A percentile compares a stretch with the other conserved stretches of the same genome.
Conservation (phyloP, 805 yeast species). For the Yarrowia sp. region DNA sequence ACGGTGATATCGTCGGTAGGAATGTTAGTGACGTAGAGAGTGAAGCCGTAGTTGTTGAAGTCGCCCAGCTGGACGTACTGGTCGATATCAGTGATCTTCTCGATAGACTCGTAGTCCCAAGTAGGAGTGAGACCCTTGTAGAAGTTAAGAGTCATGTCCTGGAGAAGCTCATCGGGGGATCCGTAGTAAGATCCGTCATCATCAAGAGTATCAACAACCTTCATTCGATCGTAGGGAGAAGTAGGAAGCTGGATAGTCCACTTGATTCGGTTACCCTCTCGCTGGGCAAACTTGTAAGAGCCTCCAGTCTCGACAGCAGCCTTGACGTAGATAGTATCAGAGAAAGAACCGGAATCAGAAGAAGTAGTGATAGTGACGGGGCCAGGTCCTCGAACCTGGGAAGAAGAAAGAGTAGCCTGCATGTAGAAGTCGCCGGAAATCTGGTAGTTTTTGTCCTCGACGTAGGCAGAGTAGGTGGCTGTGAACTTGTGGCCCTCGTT, state of each 20-base stretch:
- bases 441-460: background rate
- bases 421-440: background rate
- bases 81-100: background rate
- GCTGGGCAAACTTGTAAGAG: constrained; percentile 9
- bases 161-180: background rate
- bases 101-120: background rate
- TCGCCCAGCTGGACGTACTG: background rate
- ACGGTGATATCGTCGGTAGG: background rate
- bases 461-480: background rate
- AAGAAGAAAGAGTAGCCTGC: background rate
- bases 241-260: constrained; percentile 16
- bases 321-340: background rate
- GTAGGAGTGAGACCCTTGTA: constrained; percentile 10
- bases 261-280: constrained; percentile 7
- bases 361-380: background rate
- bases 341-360: background rate
- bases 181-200: background rate
- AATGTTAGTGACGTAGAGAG: background rate
- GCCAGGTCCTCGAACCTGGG: background rate
- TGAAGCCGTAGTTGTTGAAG: background rate
- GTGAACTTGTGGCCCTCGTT: constrained; percentile 13
- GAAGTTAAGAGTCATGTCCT: background rate
- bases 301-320: background rate
- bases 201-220: background rate
- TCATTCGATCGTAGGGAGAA: constrained; percentile 10